Percentiles rank a stretch among this genome's conserved stretches.
These are phyloP conservation scores for Leersia perrieri DNA, from an alignment of 176 grass and related monocot genomes.

Conservation along the genomic window DNA sequence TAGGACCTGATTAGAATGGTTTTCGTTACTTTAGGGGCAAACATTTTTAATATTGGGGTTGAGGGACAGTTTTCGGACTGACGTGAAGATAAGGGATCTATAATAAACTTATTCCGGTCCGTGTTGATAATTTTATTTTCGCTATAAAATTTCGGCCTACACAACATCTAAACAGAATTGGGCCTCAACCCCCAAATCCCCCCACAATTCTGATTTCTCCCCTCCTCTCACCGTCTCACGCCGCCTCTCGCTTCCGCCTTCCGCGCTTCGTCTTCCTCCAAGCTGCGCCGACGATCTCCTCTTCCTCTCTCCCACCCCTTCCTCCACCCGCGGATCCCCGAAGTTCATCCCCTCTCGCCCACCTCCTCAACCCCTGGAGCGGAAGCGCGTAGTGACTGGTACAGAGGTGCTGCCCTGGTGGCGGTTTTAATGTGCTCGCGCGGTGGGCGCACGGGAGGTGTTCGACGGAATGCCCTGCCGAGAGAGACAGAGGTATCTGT, in stretches of 20 bases:
- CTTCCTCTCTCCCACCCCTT: neutral
- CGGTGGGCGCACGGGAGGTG: neutral
- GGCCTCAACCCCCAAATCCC: too few species aligned
- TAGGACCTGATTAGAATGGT: too few species aligned
- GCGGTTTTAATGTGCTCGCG: neutral
- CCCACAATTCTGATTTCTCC: neutral
- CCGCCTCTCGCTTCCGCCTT: neutral
- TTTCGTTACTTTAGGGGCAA: too few species aligned
- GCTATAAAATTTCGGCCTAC: neutral
- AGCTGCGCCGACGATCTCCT: neutral
- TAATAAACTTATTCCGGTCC: too few species aligned
- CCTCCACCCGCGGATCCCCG: neutral
- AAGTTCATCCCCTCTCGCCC: neutral
- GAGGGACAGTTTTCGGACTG: too few species aligned
- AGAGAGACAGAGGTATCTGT: neutral
- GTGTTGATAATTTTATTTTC: too few species aligned
- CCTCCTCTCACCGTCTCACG: neutral
- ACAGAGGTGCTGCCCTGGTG: neutral
- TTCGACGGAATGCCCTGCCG: conserved; percentile 23
- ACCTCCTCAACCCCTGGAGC: neutral
- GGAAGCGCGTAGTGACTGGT: neutral
- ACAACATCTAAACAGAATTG: neutral
- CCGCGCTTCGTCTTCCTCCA: neutral
- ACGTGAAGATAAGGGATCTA: too few species aligned
- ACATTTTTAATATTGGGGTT: too few species aligned